Conservation (phyloP, 1,139 yeast genomes). For the Nakaseomyces sp. region DNA sequence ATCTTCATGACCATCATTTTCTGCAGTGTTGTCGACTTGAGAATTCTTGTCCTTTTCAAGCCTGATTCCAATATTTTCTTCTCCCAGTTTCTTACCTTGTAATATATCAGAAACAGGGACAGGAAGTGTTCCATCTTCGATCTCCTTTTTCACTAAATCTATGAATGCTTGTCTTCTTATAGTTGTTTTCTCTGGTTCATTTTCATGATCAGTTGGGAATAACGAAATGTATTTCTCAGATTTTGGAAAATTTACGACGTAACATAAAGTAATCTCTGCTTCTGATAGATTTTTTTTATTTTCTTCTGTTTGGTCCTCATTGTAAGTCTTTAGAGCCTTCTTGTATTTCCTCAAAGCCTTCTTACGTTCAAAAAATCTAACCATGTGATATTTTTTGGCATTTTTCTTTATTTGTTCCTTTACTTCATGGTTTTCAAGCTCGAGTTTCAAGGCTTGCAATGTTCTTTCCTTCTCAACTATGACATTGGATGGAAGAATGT, state of each 20-base stretch:
- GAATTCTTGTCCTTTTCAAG: constrained; percentile 13
- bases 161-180: constrained; percentile 42
- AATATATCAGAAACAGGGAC: constrained; percentile 51
- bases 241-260: constrained; percentile 70
- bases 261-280: constrained; percentile 65
- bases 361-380: constrained; percentile 81
- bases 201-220: constrained; percentile 39
- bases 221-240: constrained; percentile 74
- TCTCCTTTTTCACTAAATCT: constrained; percentile 42
- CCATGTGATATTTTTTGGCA: constrained; percentile 87
- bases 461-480: constrained; percentile 81
- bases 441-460: constrained; percentile 59
- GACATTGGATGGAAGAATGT: constrained; percentile 63
- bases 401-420: constrained; percentile 46
- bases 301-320: constrained; percentile 20
- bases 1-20: constrained; percentile 8
- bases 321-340: constrained; percentile 43
- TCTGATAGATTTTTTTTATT: constrained; percentile 44
- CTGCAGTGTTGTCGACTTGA: constrained; percentile 9
- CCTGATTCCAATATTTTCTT: constrained; percentile 21
- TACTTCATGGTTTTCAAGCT: constrained; percentile 48
- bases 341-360: constrained; percentile 74
- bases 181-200: constrained; percentile 35
- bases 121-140: constrained; percentile 47
- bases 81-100: constrained; percentile 36